These are phyloP conservation scores for Avena insularis DNA, from an alignment of 176 grass and related monocot genomes.

Conservation along the genomic window DNA sequence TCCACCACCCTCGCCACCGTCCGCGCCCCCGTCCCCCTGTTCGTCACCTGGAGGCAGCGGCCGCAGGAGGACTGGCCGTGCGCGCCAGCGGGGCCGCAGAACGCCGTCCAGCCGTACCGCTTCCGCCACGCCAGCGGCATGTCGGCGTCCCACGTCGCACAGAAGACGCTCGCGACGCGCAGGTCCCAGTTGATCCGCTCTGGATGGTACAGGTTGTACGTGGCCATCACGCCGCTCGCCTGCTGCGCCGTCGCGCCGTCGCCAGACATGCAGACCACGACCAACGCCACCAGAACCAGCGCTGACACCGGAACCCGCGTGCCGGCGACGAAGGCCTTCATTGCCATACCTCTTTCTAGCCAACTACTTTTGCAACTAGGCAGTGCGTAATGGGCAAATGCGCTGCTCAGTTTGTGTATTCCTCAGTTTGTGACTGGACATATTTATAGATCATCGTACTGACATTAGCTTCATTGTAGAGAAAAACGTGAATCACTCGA, in stretches of 20 bases:
- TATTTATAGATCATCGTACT: conserved; percentile 43
- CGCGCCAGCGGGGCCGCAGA: conserved; percentile 65
- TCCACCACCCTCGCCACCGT: conserved; percentile 66
- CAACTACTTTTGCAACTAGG: background rate
- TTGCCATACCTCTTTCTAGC: background rate
- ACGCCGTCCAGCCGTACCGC: conserved; percentile 70
- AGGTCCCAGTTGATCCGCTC: conserved; percentile 65
- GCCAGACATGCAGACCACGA: background rate
- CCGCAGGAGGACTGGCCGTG: conserved; percentile 59
- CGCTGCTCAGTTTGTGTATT: background rate
- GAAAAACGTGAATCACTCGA: background rate
- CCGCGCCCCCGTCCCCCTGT: conserved; percentile 37
- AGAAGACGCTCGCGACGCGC: conserved; percentile 49
- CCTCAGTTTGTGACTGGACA: background rate
- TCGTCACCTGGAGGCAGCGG: conserved; percentile 66
- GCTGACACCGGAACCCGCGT: background rate
- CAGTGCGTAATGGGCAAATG: background rate
- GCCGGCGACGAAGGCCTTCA: background rate
- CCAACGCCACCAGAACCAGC: background rate
- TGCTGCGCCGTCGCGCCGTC: conserved; percentile 47
- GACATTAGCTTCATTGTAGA: background rate
- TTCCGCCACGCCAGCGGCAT: conserved; percentile 62
- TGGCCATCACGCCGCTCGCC: conserved; percentile 56
- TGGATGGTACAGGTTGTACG: conserved; percentile 65
- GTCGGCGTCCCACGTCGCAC: conserved; percentile 69